Base-by-base conservation (phyloP, 129 eudicot species). In the Dittrichia graveolens region DNA sequence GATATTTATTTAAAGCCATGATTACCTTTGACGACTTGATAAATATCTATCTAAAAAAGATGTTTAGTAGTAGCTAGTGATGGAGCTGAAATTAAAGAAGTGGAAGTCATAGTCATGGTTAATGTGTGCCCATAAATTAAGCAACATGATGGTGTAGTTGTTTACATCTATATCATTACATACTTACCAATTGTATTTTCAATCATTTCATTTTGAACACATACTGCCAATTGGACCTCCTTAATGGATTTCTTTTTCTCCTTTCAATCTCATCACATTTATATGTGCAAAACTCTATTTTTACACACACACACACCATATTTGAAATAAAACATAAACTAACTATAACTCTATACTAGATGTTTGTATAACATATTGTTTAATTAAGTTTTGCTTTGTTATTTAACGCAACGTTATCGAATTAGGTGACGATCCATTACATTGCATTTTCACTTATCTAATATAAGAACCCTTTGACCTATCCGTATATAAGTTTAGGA, bases 41-140 rank as follows among this genome's bases (percentile, higher is more conserved):
- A 70, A 77, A 78, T 78, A 78, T 70, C 77, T 54, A 78, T 78
- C 82, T 54, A 14, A 50, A 41, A 50, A 61, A 65, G 43, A 48
- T 46, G 34, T 68, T 45, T 68, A 71, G 9, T 69, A 37, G 31
- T 39, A 24, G 31, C 31, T 24, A 24, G 31, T 24, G 31, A 24
- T 24, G 31, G 55, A 39, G 54, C 16, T 58, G 6, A 24, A 38
- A n/a, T n/a, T n/a, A n/a, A 67, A 56, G 38, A 47, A 69, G 81
- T 78, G 81, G 77, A 61, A 50, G 77, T 78, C 81, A 49, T 78
- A 41, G 59, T 78, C 81, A 77, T 69, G 81, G 42, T 59, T 8
- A 24, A 69, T 66, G 44, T 57, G 74, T 57, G 74, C 61, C 49
- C 80, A 67, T 66, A 34, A 44, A 76, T 35, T 67, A 67, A 39